These are phyloP conservation scores for Aspergillus ellipticus DNA, from an alignment of 495 filamentous ascomycete species.

Conservation along the genomic window DNA sequence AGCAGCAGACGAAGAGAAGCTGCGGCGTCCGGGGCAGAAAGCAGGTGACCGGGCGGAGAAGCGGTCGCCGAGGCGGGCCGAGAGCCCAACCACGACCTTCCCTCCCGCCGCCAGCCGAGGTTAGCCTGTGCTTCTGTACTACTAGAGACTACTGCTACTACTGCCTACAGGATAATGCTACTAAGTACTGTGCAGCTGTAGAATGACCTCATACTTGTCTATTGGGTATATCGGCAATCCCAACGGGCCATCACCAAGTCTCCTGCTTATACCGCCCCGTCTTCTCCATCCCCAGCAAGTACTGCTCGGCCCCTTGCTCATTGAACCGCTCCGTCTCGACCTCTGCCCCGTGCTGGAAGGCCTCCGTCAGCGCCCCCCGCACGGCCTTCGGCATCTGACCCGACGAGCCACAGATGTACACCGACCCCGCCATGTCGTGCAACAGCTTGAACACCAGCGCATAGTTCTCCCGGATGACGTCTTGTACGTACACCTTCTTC, in stretches of 20 bases:
- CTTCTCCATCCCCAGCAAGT: constrained; percentile 61
- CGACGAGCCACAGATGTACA: constrained; percentile 80
- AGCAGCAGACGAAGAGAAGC: constrained; percentile 11
- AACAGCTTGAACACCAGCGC: constrained; percentile 56
- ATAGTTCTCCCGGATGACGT: constrained; percentile 64
- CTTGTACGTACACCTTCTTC: constrained; percentile 86
- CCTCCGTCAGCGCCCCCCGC: constrained; percentile 72
- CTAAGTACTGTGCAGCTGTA: neutral
- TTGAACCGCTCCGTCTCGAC: constrained; percentile 20
- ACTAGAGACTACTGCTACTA: neutral
- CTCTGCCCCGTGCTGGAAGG: constrained; percentile 43
- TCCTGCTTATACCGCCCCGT: constrained; percentile 72
- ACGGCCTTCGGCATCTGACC: constrained; percentile 89
- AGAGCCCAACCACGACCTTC: constrained; percentile 23
- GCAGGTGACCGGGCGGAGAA: constrained; percentile 29
- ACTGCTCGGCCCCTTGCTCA: constrained; percentile 52
- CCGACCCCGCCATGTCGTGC: constrained; percentile 46
- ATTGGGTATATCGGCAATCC: neutral
- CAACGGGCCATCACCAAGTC: constrained; percentile 55
- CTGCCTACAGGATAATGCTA: no score
- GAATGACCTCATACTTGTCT: neutral
- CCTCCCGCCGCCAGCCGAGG: constrained; percentile 36
- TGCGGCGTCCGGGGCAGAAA: constrained; percentile 16
- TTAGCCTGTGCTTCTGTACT: constrained; percentile 14
- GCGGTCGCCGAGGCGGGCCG: constrained; percentile 36